Conservation (phyloP, 2,329 filamentous ascomycete genomes). For the Madurella mycetomatis region DNA sequence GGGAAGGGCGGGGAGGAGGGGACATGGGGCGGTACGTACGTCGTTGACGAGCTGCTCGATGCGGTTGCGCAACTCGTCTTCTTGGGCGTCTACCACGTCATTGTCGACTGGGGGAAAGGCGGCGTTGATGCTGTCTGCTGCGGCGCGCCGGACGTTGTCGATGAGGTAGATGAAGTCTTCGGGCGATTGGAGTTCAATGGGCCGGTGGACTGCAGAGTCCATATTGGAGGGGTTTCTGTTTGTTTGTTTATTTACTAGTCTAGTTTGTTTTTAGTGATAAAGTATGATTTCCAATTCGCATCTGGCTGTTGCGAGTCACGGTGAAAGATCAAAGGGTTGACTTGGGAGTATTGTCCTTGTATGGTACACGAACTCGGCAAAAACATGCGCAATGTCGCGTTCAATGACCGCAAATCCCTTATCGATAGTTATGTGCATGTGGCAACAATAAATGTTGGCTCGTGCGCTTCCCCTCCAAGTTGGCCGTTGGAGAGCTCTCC, state of each 20-base stretch:
- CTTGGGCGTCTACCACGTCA: conserved; percentile 40
- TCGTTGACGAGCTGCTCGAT: conserved; percentile 59
- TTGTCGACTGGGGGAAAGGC: conserved; percentile 64
- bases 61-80: conserved; percentile 53
- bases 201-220: conserved; percentile 53
- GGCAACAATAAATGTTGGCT: too few relatives aligned
- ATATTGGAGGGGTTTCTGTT: conserved; percentile 25
- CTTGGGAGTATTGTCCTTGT: too few relatives aligned
- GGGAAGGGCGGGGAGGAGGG: not conserved
- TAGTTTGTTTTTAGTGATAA: not conserved
- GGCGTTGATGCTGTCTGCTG: conserved; percentile 61
- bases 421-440: not conserved
- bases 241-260: not conserved
- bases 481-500: too few relatives aligned
- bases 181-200: conserved; percentile 74
- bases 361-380: too few relatives aligned
- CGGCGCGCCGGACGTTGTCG: conserved; percentile 63
- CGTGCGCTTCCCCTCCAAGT: too few relatives aligned
- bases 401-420: not conserved
- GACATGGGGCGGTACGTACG: conserved; percentile 34
- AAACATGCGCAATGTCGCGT: not conserved
- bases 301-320: not conserved
- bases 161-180: conserved; percentile 69
- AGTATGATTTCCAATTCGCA: not conserved
- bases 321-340: too few relatives aligned